Conservation (phyloP, 73 alveolate species). For the Blepharisma stoltei region DNA sequence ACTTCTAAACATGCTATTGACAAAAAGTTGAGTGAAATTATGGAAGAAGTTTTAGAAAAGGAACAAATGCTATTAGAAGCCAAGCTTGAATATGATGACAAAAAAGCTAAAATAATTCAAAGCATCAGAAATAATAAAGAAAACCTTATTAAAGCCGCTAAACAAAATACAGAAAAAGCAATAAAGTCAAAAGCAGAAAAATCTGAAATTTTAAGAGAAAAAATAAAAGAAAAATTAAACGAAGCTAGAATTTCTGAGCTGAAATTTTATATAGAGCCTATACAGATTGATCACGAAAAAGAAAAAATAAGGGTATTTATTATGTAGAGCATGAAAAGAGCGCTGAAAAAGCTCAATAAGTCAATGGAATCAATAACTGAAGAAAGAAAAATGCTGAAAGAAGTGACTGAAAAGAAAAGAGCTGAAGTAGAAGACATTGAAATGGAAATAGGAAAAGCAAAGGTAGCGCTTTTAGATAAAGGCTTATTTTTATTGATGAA, state of each 20-base stretch:
- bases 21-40: too few relatives aligned
- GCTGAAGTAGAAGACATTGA: background rate
- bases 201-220: too few relatives aligned
- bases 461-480: background rate
- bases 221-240: background rate
- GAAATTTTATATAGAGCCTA: background rate
- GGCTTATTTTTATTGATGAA: too few relatives aligned
- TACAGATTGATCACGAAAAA: constrained; percentile 3
- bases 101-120: background rate
- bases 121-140: constrained; percentile 4
- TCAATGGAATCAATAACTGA: too few relatives aligned
- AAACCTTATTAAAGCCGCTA: background rate
- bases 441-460: constrained; percentile 16
- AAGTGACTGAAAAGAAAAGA: too few relatives aligned
- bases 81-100: background rate
- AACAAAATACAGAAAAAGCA: background rate
- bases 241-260: background rate
- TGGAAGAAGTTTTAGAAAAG: background rate
- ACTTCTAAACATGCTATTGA: too few relatives aligned
- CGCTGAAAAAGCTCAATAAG: background rate
- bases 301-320: constrained; percentile 8
- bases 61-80: background rate
- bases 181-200: too few relatives aligned
- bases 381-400: too few relatives aligned
- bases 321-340: background rate